These are phyloP conservation scores for Botrytis pseudocinerea DNA, from an alignment of 2,329 filamentous ascomycete genomes.

Conservation along the genomic window DNA sequence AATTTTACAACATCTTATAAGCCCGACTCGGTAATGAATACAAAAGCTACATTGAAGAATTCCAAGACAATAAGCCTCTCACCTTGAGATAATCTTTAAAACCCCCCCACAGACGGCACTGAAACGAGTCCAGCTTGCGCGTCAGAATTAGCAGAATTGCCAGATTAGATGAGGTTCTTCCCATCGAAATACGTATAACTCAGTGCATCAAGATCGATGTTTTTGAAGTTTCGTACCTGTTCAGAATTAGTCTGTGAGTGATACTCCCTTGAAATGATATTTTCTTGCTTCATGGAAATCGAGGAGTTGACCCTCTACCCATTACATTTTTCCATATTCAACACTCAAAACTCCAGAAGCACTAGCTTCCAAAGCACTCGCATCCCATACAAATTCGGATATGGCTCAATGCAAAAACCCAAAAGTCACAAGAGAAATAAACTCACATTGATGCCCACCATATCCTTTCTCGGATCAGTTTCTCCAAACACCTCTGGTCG, in stretches of 20 bases:
- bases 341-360: neutral
- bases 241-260: neutral
- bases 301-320: neutral
- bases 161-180: slow-evolving; percentile 23
- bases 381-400: neutral
- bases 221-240: slow-evolving; percentile 32
- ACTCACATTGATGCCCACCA: slow-evolving; percentile 34
- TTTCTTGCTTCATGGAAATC: neutral
- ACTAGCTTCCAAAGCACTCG: neutral
- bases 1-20: neutral
- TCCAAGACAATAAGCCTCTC: neutral
- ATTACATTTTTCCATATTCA: too few relatives aligned
- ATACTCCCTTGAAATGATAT: neutral
- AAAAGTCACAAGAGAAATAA: neutral
- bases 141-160: neutral
- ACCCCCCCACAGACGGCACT: too few relatives aligned
- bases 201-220: slow-evolving; percentile 31
- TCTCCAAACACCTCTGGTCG: slow-evolving; percentile 7
- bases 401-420: neutral
- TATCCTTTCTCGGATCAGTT: slow-evolving; percentile 31
- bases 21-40: neutral
- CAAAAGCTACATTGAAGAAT: neutral
- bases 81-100: neutral
- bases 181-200: slow-evolving; percentile 32
- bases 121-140: neutral